A percentile compares a stretch with the other conserved stretches of the same genome.
Evolutionary conservation across 192 early-diverging fungal genomes (phyloP).

Genomic region (Mortierella hygrophila): DNA sequence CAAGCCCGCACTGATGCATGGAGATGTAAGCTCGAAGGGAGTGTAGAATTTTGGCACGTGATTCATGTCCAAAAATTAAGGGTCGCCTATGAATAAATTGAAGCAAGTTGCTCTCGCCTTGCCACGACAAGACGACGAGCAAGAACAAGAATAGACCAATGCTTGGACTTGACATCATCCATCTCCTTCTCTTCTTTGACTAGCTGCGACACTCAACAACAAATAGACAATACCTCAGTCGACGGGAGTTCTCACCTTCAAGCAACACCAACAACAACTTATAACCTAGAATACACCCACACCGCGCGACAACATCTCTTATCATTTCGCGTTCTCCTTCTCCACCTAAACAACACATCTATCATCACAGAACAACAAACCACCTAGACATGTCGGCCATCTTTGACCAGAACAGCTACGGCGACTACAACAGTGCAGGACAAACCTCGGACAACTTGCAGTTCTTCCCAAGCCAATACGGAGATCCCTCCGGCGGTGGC

Average conservation of each 20-base stretch:
- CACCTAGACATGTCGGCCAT: conserved; percentile 30
- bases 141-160: background rate
- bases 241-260: background rate
- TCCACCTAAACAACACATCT: background rate
- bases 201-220: background rate
- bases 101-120: background rate
- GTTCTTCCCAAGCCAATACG: conserved; percentile 67
- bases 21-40: no score
- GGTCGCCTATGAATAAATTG: background rate
- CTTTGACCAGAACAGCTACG: conserved; percentile 34
- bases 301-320: background rate
- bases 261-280: background rate
- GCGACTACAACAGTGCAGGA: conserved; percentile 35
- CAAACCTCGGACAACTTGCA: conserved; percentile 63
- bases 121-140: background rate
- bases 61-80: background rate
- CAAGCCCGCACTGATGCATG: conserved; percentile 10
- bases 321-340: background rate
- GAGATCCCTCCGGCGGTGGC: conserved; percentile 52
- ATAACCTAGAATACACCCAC: background rate
- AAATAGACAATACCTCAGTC: background rate
- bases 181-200: background rate
- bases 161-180: background rate
- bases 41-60: background rate
- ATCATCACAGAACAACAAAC: background rate